phyloP scores from a whole-genome alignment of 164 flowering plant genomes.

The Cinnamomum chago region DNA sequence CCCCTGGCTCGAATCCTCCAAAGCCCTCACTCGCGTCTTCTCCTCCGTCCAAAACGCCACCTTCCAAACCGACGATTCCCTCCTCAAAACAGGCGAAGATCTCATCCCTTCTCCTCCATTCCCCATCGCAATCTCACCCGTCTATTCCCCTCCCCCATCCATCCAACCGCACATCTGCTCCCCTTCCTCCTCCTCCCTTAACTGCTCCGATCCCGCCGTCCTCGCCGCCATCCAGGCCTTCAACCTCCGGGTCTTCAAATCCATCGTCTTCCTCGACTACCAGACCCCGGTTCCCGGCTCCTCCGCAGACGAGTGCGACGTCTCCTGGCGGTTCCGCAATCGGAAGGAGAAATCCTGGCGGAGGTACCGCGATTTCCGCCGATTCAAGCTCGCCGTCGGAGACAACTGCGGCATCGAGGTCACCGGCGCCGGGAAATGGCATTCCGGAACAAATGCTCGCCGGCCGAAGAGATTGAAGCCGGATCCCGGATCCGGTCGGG shows the following conservation, averaged over 20 bases:
- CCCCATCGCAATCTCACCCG: slow-evolving; percentile 18
- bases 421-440: slow-evolving; percentile 57
- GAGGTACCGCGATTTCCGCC: slow-evolving; percentile 83
- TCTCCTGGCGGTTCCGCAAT: slow-evolving; percentile 87
- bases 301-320: slow-evolving; percentile 76
- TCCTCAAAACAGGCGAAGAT: slow-evolving; percentile 83
- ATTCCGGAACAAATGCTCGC: slow-evolving; percentile 82
- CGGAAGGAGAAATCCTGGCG: slow-evolving; percentile 97
- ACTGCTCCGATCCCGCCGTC: slow-evolving; percentile 82
- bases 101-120: slow-evolving; percentile 22
- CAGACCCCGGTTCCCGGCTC: slow-evolving; percentile 71
- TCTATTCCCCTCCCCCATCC: neutral
- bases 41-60: slow-evolving; percentile 71
- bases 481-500: slow-evolving; percentile 18
- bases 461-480: slow-evolving; percentile 28
- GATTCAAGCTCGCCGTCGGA: slow-evolving; percentile 56
- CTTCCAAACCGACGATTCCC: slow-evolving; percentile 60
- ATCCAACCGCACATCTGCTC: neutral
- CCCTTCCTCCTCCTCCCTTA: slow-evolving; percentile 24
- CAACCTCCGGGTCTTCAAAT: slow-evolving; percentile 59
- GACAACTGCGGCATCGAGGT: slow-evolving; percentile 63
- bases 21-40: slow-evolving; percentile 65
- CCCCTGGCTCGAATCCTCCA: slow-evolving; percentile 90
- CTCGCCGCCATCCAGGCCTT: slow-evolving; percentile 66
- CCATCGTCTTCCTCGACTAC: slow-evolving; percentile 74